Evolutionary conservation across 306 rosid genomes (phyloP).

Genomic region (Fragaria ananassa): DNA sequence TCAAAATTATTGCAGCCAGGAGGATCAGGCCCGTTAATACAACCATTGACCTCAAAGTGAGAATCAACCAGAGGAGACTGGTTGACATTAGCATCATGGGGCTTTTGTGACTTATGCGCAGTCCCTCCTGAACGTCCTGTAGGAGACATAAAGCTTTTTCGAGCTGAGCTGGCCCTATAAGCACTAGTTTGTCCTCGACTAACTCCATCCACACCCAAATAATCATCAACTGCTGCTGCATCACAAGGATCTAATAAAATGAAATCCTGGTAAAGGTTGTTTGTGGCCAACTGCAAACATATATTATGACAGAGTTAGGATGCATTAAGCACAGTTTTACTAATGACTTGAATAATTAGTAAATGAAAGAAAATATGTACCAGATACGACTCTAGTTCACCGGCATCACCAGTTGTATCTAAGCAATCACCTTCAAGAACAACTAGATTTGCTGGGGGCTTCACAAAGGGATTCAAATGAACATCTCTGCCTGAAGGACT

Average conservation of each 20-base stretch:
- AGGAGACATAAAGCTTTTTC: constrained; percentile 59
- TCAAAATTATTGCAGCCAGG: constrained; percentile 43
- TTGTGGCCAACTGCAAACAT: constrained; percentile 77
- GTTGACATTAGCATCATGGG: constrained; percentile 41
- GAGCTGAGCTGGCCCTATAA: constrained; percentile 45
- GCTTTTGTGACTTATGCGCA: constrained; percentile 50
- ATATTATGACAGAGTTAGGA: constrained; percentile 18
- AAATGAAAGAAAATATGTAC: constrained; percentile 49
- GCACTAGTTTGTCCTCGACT: constrained; percentile 43
- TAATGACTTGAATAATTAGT: not conserved
- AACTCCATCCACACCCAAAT: constrained; percentile 44
- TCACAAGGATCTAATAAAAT: constrained; percentile 80
- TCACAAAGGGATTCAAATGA: constrained; percentile 53
- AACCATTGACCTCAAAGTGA: constrained; percentile 33
- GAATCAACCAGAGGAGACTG: constrained; percentile 41
- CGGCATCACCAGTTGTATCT: constrained; percentile 75
- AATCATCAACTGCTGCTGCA: constrained; percentile 64
- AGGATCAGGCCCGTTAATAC: constrained; percentile 37
- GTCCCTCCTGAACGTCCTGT: constrained; percentile 58
- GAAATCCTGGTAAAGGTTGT: constrained; percentile 67
- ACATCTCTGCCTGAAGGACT: constrained; percentile 45
- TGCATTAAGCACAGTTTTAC: not conserved
- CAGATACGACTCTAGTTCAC: constrained; percentile 91
- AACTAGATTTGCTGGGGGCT: constrained; percentile 89
- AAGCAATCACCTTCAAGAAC: constrained; percentile 97